Conservation (phyloP, 345 rosid species). For the Eucalyptus viminalis region DNA sequence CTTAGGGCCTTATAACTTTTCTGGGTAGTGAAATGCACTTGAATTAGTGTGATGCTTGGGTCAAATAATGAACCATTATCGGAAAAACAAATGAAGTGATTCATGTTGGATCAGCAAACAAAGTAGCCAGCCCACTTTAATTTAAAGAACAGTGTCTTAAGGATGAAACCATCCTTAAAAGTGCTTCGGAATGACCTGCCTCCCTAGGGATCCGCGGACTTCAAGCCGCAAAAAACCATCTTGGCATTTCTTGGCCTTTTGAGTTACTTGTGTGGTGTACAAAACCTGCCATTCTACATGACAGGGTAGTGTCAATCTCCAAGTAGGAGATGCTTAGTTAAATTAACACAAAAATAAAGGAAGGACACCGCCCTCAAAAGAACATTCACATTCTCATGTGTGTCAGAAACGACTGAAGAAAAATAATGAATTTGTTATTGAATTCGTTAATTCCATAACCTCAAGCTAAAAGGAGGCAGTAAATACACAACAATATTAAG, state of each 20-base stretch:
- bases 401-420: too few species aligned
- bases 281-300: slow-evolving; percentile 39
- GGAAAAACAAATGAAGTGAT: background rate
- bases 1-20: background rate
- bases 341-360: background rate
- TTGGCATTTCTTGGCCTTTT: slow-evolving; percentile 53
- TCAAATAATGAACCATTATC: background rate
- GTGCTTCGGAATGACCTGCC: slow-evolving; percentile 17
- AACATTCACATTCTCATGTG: too few species aligned
- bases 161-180: background rate
- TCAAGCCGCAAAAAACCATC: slow-evolving; percentile 36
- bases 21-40: background rate
- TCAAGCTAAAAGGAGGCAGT: too few species aligned
- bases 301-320: background rate
- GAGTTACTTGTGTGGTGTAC: slow-evolving; percentile 43
- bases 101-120: background rate
- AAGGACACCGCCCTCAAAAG: background rate
- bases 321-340: background rate
- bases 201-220: slow-evolving; percentile 12
- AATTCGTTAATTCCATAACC: too few species aligned
- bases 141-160: background rate
- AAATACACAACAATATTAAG: too few species aligned
- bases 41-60: background rate
- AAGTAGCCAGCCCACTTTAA: background rate
- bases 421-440: too few species aligned